Evolutionary conservation across 176 grass and related monocot genomes (phyloP), one percentile per base, ranked within the genome.

Genomic region (Oropetium thomaeum): DNA sequence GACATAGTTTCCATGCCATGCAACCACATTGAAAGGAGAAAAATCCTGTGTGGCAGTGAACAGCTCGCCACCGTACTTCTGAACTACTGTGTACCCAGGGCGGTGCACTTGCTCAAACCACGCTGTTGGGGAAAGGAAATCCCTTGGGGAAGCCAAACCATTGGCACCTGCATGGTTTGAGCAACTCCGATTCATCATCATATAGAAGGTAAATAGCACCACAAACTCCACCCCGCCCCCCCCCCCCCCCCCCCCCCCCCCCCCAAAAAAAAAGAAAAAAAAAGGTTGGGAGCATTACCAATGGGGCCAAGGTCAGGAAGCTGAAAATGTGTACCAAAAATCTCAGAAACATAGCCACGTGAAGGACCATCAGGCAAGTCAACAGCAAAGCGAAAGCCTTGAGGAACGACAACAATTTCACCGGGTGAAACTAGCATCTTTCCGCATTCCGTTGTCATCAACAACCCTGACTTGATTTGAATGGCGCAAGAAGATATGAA

Each of bases 1-100:
- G 48, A 84, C 88, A 92, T 93, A 98, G 76, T 98, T 98, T 37
- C 95, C 95, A 55, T 98, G 95, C 95, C 95, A 98, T 0, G 95
- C 95, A 5, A 98, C 91, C 41, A 98, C 95, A 58, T 98, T 92
- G 72, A 98, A 94, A 13, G 91, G 95, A 39, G 91, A 92, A 42
- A 98, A 97, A 78, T 97, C 91, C 86, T 98, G 95, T 1, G 88
- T 90, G 26, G 95, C 95, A 1, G 84, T 86, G 71, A 98, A 98
- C 5, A 98, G 81, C 58, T 89, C 88, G 3, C 95, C 95, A 17
- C 95, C 95, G 62, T 87, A 93, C 64, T 97, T 98, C 51, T 98
- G 95, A 62, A 94, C 88, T 63, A 93, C 83, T 13, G 44, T 73
- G 64, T 97, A 92, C 2, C 91, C 89, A 14, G 90, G 88, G 67